Evolutionary conservation across 2,329 filamentous ascomycete species (phyloP).

Genomic region (Escovopsis sp.): DNA sequence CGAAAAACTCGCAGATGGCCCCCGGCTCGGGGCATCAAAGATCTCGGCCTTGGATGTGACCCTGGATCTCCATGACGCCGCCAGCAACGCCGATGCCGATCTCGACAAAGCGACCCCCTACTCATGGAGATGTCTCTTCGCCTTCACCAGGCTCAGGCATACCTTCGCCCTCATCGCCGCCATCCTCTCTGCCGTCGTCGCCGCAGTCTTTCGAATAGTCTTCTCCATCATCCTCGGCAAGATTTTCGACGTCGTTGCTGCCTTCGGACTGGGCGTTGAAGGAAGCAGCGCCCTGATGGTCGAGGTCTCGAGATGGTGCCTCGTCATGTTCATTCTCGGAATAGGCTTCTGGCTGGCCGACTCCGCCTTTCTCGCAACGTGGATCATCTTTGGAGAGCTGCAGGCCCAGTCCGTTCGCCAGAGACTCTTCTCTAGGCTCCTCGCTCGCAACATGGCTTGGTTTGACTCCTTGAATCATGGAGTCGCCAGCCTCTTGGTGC

Average conservation of each 20-base stretch:
- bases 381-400: conserved; percentile 66
- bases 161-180: conserved; percentile 36
- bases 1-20: too few relatives aligned
- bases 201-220: conserved; percentile 47
- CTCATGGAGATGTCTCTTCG: conserved; percentile 42
- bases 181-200: conserved; percentile 37
- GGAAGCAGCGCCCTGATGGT: conserved; percentile 34
- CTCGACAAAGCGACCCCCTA: conserved; percentile 5
- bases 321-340: conserved; percentile 49
- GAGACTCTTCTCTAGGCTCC: conserved; percentile 49
- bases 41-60: too few relatives aligned
- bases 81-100: not conserved
- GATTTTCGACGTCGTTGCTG: conserved; percentile 57
- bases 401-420: conserved; percentile 54
- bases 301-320: conserved; percentile 42
- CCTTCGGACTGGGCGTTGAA: conserved; percentile 42
- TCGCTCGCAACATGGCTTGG: conserved; percentile 67
- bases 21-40: too few relatives aligned
- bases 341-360: conserved; percentile 51
- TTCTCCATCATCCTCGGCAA: conserved; percentile 58
- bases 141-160: conserved; percentile 53
- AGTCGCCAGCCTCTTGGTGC: conserved; percentile 52
- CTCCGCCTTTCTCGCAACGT: conserved; percentile 49
- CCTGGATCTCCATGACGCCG: too few relatives aligned
- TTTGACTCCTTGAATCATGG: conserved; percentile 63